Evolutionary conservation across 1,139 yeast genomes (phyloP), one percentile per base, ranked within the genome.

Genomic region (Yamadazyma friedrichii): DNA sequence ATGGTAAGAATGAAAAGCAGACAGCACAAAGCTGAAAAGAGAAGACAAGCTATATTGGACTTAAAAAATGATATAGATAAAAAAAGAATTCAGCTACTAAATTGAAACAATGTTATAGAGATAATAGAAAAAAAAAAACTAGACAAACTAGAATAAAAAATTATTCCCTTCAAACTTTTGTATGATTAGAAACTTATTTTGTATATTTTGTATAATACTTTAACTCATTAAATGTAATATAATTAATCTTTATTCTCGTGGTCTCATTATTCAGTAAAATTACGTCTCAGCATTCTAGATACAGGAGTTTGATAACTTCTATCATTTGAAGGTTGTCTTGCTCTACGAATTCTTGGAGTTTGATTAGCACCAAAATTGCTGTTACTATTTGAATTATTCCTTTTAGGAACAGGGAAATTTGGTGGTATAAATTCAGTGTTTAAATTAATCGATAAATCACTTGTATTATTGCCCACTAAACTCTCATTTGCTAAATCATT

Each of bases 1-100:
- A 64, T 70, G 29, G 74, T 82, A 6, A 62, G 82, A 42, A 65
- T 84, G 20, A 70, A 64, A 49, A 71, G 65, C 34, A 57, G 81
- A 42, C 49, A 52, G 6, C 58, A 62, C 39, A 60, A 54, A 43
- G 55, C 65, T 3, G 56, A 56, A 32, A 51, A 45, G 36, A 55
- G 74, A 30, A 58, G 52, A 35, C 12, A 9, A 13, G 31, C 32
- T 13, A 25, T 36, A 15, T 31, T 26, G 24, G 39, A 36, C 11
- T 26, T 36, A n/a, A 36, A 31, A 26, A 36, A 27, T 24, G 31
- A 31, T 11, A 36, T 36, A 5, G 39, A 36, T 12, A 30, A 22
- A 16, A 31, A 15, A 15, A 31, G n/a, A 10, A 25, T 10, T 25
- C n/a, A 6, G 28, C 11, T 25, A 8, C 28, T 25, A 11, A 25